Conservation (phyloP, 2,329 filamentous ascomycete genomes). For the Sphaerulina musiva region DNA sequence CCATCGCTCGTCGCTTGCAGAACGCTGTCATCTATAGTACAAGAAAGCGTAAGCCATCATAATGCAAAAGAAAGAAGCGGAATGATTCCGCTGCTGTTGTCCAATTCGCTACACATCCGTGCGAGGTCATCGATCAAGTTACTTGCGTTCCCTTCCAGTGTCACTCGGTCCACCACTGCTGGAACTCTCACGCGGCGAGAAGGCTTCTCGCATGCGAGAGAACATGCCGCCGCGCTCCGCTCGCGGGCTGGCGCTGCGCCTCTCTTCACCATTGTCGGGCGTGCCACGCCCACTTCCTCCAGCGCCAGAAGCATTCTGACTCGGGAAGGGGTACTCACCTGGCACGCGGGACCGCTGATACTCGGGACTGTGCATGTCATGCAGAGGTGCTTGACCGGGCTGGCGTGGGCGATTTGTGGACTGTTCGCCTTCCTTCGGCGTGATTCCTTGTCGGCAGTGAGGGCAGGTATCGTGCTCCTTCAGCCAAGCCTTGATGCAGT, state of each 20-base stretch:
- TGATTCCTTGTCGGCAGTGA: conserved; percentile 59
- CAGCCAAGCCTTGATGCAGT: conserved; percentile 77
- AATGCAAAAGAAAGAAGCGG: not conserved
- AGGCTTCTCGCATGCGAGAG: conserved; percentile 32
- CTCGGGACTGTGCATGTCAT: conserved; percentile 28
- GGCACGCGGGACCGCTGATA: conserved; percentile 20
- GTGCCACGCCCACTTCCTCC: conserved; percentile 12
- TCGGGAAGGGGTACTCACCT: conserved; percentile 20
- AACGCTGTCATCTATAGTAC: conserved; percentile 13
- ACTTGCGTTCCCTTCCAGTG: not conserved
- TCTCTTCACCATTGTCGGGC: conserved; percentile 19
- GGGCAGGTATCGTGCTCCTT: conserved; percentile 90
- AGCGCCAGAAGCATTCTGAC: conserved; percentile 14
- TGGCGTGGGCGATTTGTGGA: conserved; percentile 21
- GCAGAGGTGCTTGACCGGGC: conserved; percentile 27
- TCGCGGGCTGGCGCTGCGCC: conserved; percentile 13
- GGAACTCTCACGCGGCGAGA: conserved; percentile 15
- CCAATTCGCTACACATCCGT: not conserved
- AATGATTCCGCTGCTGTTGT: conserved; percentile 1
- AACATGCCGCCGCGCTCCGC: conserved; percentile 24
- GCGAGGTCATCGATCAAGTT: not conserved
- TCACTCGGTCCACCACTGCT: not conserved
- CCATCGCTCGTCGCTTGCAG: conserved; percentile 4
- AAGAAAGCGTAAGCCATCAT: conserved; percentile 10
- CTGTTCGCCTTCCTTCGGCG: conserved; percentile 31